These are phyloP conservation scores for Xylariomycetidae sp. DNA, from an alignment of 2,329 filamentous ascomycete species.

Conservation along the genomic window DNA sequence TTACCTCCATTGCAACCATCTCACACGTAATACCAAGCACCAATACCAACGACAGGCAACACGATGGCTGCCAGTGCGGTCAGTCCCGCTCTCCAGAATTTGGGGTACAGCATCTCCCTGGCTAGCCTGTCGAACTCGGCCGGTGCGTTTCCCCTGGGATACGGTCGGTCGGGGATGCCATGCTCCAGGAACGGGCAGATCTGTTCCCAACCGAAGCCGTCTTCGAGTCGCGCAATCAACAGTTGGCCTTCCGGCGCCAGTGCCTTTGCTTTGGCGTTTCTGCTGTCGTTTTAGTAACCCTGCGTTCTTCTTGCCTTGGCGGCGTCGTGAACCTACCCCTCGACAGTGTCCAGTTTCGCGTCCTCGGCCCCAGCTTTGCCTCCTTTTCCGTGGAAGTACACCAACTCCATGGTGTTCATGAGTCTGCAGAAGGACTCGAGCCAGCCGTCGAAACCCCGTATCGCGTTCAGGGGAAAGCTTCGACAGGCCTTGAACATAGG, in stretches of 20 bases:
- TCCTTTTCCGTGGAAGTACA: conserved; percentile 9
- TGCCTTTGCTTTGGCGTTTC: conserved; percentile 19
- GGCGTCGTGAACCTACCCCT: conserved; percentile 6
- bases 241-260: conserved; percentile 23
- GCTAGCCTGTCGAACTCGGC: conserved; percentile 19
- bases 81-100: conserved; percentile 5
- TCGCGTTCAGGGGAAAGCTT: conserved; percentile 20
- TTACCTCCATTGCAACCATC: too few relatives aligned
- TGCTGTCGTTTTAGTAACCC: too few relatives aligned
- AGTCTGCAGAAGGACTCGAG: conserved; percentile 11
- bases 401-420: conserved; percentile 8
- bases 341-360: conserved; percentile 7
- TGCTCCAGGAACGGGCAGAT: conserved; percentile 28
- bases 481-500: conserved; percentile 7
- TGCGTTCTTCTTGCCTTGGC: too few relatives aligned
- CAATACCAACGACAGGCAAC: conserved; percentile 6
- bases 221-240: conserved; percentile 26
- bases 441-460: conserved; percentile 16
- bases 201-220: conserved; percentile 30
- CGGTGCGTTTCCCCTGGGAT: conserved; percentile 26
- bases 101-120: conserved; percentile 5
- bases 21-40: conserved; percentile 8
- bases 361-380: conserved; percentile 7
- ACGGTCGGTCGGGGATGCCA: conserved; percentile 22
- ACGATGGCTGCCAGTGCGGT: conserved; percentile 5